phyloP scores from a whole-genome alignment of 768 basidiomycete species.

The Termitomyces sp. region DNA sequence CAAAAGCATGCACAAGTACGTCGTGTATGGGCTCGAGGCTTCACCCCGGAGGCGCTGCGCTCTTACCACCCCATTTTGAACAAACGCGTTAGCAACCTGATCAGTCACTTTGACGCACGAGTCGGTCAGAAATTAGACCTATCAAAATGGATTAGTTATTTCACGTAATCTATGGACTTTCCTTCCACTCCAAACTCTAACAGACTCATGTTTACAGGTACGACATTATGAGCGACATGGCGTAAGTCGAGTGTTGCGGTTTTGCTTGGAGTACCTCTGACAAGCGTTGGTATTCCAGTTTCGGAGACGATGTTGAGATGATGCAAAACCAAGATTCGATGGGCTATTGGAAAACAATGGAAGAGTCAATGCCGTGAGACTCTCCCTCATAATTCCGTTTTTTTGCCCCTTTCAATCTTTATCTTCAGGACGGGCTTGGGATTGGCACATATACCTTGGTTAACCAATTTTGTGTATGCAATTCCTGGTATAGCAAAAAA shows the following conservation, averaged over 20 bases:
- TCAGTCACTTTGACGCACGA: conserved; percentile 13
- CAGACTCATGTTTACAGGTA: conserved; percentile 17
- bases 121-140: conserved; percentile 21
- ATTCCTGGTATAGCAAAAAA: conserved; percentile 11
- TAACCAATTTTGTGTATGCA: conserved; percentile 6
- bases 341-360: conserved; percentile 11
- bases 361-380: conserved; percentile 8
- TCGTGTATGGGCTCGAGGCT: conserved; percentile 34
- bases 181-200: background rate
- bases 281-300: conserved; percentile 13
- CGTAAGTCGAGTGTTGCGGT: conserved; percentile 18
- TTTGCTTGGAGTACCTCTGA: background rate
- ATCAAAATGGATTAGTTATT: conserved; percentile 31
- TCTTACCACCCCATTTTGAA: conserved; percentile 17
- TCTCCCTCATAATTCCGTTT: background rate
- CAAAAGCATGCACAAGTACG: conserved; percentile 30
- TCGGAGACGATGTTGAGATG: conserved; percentile 20
- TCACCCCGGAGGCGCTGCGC: conserved; percentile 28
- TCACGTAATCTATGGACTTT: conserved; percentile 24
- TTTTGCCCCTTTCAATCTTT: background rate
- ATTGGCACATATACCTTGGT: conserved; percentile 16
- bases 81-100: conserved; percentile 20
- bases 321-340: conserved; percentile 11
- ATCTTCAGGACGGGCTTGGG: conserved; percentile 11
- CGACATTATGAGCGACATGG: conserved; percentile 36